Evolutionary conservation across 2,329 filamentous ascomycete genomes (phyloP).

Genomic region (Colletotrichum abscissum): DNA sequence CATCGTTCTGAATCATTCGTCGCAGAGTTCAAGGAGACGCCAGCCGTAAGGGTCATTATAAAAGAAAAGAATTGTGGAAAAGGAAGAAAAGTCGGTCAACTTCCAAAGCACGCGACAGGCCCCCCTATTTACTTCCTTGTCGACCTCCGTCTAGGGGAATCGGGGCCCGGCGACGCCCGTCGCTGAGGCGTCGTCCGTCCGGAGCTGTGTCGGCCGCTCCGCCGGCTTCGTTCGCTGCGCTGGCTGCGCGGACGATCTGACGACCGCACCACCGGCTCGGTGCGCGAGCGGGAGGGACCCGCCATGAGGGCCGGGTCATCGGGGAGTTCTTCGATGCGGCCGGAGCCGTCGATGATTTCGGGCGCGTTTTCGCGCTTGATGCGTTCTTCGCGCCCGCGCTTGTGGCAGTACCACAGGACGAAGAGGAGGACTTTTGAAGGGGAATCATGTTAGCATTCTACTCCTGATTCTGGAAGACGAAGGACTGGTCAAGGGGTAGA

Average conservation of each 20-base stretch:
- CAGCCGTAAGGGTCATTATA: neutral
- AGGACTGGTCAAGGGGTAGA: too few relatives aligned
- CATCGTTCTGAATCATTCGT: slow-evolving; percentile 7
- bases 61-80: neutral
- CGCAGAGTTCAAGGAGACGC: neutral
- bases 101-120: neutral
- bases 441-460: slow-evolving; percentile 23
- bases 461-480: neutral
- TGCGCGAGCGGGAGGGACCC: slow-evolving; percentile 41
- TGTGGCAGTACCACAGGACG: slow-evolving; percentile 98
- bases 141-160: slow-evolving; percentile 17
- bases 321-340: slow-evolving; percentile 61
- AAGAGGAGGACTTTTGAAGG: slow-evolving; percentile 78
- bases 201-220: slow-evolving; percentile 28
- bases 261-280: slow-evolving; percentile 20
- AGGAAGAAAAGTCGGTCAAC: too few relatives aligned
- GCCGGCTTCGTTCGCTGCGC: slow-evolving; percentile 36
- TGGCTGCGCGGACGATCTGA: slow-evolving; percentile 26
- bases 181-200: slow-evolving; percentile 23
- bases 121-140: slow-evolving; percentile 15
- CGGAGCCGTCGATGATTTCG: slow-evolving; percentile 48
- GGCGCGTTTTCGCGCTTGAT: slow-evolving; percentile 69
- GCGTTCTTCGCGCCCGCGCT: slow-evolving; percentile 87
- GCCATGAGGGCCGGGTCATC: slow-evolving; percentile 59
- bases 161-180: slow-evolving; percentile 7